Percentiles rank a stretch among this genome's conserved stretches.
phyloP scores from a whole-genome alignment of 2,329 filamentous ascomycete species.

The Teratosphaeriaceae sp. region DNA sequence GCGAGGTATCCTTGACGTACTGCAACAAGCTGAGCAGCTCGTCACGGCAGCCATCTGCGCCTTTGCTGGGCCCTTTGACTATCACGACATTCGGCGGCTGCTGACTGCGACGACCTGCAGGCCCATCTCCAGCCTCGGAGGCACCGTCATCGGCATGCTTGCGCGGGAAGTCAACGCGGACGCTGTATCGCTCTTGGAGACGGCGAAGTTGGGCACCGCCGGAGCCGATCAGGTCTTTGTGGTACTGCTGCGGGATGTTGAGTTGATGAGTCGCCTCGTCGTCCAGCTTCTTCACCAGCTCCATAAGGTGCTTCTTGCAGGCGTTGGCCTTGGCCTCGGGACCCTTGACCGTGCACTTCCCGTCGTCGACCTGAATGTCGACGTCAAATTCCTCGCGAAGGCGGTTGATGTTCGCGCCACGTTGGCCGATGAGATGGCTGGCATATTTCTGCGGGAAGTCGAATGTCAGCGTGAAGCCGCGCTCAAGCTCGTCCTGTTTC shows the following conservation, averaged over 20 bases:
- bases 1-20: constrained; percentile 82
- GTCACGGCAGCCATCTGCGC: constrained; percentile 84
- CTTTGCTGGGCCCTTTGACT: constrained; percentile 85
- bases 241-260: constrained; percentile 89
- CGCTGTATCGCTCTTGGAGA: constrained; percentile 85
- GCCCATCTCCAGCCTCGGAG: constrained; percentile 60
- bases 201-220: constrained; percentile 84
- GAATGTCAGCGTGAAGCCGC: constrained; percentile 77
- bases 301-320: constrained; percentile 73
- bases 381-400: constrained; percentile 64
- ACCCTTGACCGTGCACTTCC: constrained; percentile 91
- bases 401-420: constrained; percentile 62
- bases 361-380: constrained; percentile 83
- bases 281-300: constrained; percentile 73
- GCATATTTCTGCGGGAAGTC: constrained; percentile 94
- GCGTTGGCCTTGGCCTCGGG: constrained; percentile 90
- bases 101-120: constrained; percentile 55
- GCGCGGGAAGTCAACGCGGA: constrained; percentile 93
- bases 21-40: constrained; percentile 85
- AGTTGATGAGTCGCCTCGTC: constrained; percentile 84
- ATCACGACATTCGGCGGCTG: constrained; percentile 85
- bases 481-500: constrained; percentile 87
- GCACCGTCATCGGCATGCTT: constrained; percentile 55
- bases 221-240: constrained; percentile 86
- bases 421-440: constrained; percentile 69